phyloP scores from a whole-genome alignment of 139 green algal genomes.

The Chlorella sorokiniana region DNA sequence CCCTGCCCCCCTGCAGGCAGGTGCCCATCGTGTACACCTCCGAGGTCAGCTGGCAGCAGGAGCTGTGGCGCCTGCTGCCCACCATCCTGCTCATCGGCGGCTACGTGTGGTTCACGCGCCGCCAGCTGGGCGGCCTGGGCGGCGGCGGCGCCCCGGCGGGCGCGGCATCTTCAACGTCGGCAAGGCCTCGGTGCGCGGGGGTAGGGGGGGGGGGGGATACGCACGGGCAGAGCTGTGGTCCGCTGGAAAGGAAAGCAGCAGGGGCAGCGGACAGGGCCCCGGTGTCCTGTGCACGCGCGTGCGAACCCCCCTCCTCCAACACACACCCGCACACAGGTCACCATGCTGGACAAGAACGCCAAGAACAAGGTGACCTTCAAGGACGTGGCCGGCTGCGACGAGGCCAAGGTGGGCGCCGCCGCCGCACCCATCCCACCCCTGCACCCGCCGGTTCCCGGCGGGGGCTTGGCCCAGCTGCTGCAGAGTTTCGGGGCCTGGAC shows the following conservation, averaged over 20 bases:
- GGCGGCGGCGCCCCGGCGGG: slow-evolving; percentile 53
- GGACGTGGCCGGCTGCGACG: slow-evolving; percentile 96
- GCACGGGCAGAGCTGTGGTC: neutral
- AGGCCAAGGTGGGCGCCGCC: slow-evolving; percentile 79
- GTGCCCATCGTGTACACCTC: slow-evolving; percentile 81
- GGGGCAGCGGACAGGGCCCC: no score
- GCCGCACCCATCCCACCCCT: neutral
- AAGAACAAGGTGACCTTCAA: slow-evolving; percentile 91
- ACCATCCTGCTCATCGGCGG: slow-evolving; percentile 92
- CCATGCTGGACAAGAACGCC: slow-evolving; percentile 85
- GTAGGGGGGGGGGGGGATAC: neutral
- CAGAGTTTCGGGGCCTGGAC: no score
- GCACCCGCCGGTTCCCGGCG: no score
- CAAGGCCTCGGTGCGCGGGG: slow-evolving; percentile 67
- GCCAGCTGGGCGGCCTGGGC: slow-evolving; percentile 68
- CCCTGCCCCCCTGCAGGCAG: slow-evolving; percentile 20
- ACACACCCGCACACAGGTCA: slow-evolving; percentile 38
- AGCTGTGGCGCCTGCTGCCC: slow-evolving; percentile 81
- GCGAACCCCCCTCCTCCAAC: neutral
- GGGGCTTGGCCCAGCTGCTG: no score
- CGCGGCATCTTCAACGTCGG: slow-evolving; percentile 92
- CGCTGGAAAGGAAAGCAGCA: neutral
- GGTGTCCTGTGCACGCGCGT: no score
- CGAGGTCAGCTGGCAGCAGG: slow-evolving; percentile 73
- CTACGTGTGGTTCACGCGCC: slow-evolving; percentile 87